Percentiles rank a stretch among this genome's conserved stretches.
phyloP scores from a whole-genome alignment of 306 rosid genomes.

The Dalbergia oliveri region DNA sequence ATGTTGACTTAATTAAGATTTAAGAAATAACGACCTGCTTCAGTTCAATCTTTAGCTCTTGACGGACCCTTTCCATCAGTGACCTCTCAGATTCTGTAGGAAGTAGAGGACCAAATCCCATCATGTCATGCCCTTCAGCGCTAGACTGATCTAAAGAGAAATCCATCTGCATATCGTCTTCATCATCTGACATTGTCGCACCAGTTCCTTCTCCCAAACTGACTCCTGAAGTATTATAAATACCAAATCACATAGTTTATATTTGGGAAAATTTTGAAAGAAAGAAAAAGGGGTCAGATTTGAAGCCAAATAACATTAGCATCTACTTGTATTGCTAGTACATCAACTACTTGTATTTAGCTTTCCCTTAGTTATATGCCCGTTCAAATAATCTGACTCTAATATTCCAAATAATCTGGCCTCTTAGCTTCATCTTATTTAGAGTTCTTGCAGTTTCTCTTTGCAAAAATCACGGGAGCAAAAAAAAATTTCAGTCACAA shows the following conservation, averaged over 20 bases:
- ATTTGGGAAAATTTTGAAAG: not conserved
- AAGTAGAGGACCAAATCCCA: constrained; percentile 94
- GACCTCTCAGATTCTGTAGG: constrained; percentile 98
- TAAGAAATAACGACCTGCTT: constrained; percentile 73
- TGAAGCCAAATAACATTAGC: not conserved
- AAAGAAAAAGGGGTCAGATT: not conserved
- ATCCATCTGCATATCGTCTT: constrained; percentile 85
- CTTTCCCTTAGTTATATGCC: too few relatives aligned
- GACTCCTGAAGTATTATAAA: constrained; percentile 63
- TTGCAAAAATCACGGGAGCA: too few relatives aligned
- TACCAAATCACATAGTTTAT: not conserved
- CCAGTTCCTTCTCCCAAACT: constrained; percentile 93
- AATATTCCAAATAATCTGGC: too few relatives aligned
- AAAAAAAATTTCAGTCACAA: too few relatives aligned
- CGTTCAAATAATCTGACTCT: not conserved
- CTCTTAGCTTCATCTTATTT: too few relatives aligned
- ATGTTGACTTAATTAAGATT: not conserved
- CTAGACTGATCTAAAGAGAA: constrained; percentile 76
- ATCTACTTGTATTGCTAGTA: not conserved
- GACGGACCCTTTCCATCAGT: constrained; percentile 96
- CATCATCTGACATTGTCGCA: constrained; percentile 98
- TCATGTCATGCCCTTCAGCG: constrained; percentile 80
- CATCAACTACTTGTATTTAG: not conserved
- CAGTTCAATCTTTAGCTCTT: constrained; percentile 93
- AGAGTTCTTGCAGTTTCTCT: too few relatives aligned